Evolutionary conservation across 192 early-diverging fungal genomes (phyloP).

Genomic region (Coemansia sp.): DNA sequence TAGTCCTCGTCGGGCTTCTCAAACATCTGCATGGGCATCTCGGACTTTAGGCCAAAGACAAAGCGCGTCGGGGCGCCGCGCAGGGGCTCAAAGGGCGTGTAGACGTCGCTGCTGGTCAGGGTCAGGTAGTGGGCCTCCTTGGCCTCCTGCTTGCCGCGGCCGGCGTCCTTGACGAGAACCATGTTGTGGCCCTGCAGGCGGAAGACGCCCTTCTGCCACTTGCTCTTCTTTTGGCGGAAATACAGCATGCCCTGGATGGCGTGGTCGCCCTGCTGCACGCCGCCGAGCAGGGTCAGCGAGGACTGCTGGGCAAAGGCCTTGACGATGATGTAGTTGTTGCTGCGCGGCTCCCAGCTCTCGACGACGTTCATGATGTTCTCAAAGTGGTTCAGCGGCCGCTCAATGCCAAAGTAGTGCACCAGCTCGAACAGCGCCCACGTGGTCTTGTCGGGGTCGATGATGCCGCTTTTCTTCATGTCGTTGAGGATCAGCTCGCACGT

Average conservation of each 20-base stretch:
- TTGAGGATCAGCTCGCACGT: slow-evolving; percentile 73
- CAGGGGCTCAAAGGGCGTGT: slow-evolving; percentile 69
- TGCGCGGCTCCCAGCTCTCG: slow-evolving; percentile 78
- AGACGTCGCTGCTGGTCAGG: slow-evolving; percentile 81
- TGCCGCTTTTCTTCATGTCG: slow-evolving; percentile 67
- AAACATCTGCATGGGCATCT: slow-evolving; percentile 75
- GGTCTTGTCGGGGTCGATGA: slow-evolving; percentile 54
- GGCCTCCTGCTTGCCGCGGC: slow-evolving; percentile 33
- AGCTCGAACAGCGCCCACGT: slow-evolving; percentile 93
- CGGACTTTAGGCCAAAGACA: slow-evolving; percentile 85
- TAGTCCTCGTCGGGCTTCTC: slow-evolving; percentile 86
- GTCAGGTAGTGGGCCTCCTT: slow-evolving; percentile 48
- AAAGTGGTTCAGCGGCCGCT: slow-evolving; percentile 91
- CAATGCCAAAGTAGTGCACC: slow-evolving; percentile 81
- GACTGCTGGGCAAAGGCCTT: slow-evolving; percentile 64
- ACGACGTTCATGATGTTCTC: slow-evolving; percentile 84
- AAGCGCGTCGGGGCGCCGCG: slow-evolving; percentile 77
- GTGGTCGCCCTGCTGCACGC: slow-evolving; percentile 43
- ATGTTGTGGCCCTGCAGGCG: slow-evolving; percentile 55
- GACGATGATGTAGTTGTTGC: slow-evolving; percentile 76
- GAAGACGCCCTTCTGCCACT: slow-evolving; percentile 83
- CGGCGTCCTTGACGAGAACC: slow-evolving; percentile 35
- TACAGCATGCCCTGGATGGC: slow-evolving; percentile 69
- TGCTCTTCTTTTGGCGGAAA: slow-evolving; percentile 78
- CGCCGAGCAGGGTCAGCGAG: slow-evolving; percentile 22